Evolutionary conservation across 805 yeast genomes (phyloP).

Genomic region (Metschnikowia cubensis): DNA sequence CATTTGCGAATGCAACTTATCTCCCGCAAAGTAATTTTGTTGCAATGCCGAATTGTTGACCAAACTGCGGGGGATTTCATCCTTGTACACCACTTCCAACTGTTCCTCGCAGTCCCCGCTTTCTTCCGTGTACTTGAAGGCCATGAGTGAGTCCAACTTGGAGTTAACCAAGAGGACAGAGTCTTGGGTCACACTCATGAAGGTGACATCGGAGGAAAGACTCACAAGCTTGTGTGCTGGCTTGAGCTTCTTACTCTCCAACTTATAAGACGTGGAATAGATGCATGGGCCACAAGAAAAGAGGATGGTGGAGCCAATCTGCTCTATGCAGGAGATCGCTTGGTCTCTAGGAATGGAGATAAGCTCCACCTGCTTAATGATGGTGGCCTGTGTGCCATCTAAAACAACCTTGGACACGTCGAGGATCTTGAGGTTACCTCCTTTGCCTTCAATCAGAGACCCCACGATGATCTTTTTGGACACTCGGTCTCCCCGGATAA

Average conservation of each 20-base stretch:
- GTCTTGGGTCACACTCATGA: conserved; percentile 20
- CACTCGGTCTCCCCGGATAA: conserved; percentile 25
- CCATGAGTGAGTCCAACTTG: conserved; percentile 32
- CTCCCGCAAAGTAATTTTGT: conserved; percentile 27
- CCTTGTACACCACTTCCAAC: conserved; percentile 22
- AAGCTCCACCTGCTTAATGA: conserved; percentile 27
- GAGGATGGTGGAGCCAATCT: conserved; percentile 29
- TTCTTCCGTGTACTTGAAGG: conserved; percentile 19
- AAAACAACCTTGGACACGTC: conserved; percentile 24
- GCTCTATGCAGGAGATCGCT: conserved; percentile 34
- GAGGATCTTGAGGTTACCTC: conserved; percentile 31
- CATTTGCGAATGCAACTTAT: conserved; percentile 33
- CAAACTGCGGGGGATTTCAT: conserved; percentile 31
- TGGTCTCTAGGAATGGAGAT: conserved; percentile 28
- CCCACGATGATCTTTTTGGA: conserved; percentile 39
- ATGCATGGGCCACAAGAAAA: conserved; percentile 30
- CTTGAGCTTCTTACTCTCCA: conserved; percentile 30
- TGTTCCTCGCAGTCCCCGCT: background rate
- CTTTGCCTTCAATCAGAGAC: conserved; percentile 17
- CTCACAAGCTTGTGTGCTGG: conserved; percentile 23
- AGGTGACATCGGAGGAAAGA: conserved; percentile 29
- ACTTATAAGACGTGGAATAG: conserved; percentile 31
- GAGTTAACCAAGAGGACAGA: conserved; percentile 27
- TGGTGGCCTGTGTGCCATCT: conserved; percentile 13
- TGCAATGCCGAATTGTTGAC: conserved; percentile 27